Base-by-base conservation (phyloP, 2,329 filamentous ascomycete species). In the Epichloe amarillans region DNA sequence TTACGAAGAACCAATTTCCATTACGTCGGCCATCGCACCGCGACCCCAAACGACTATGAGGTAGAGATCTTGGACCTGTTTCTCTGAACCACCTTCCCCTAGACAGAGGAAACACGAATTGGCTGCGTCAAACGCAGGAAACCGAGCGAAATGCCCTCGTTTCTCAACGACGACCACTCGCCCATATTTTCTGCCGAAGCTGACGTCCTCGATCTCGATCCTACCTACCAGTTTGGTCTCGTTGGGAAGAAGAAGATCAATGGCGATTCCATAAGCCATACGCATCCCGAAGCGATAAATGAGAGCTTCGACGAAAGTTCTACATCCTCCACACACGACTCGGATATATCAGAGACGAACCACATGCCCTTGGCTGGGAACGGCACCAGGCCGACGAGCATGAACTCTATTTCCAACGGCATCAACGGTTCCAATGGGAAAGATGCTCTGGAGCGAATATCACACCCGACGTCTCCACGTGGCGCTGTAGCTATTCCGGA, bases 351-450 rank as follows among this genome's bases (percentile, higher is more conserved):
- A 57, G 75, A 72, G 59, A 62, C 65, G 44, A 65, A 64, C 54
- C 66, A 65, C 43, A 63, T 65, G 56, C 70, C 66, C 57, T 62
- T 69, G 64, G 69, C 72, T 67, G 73, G 69, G 57, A 66, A 64
- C 60, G 59, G 57, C 47, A 69, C 68, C 53, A 62, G 64, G 45
- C 66, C 68, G 5, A 75, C 78, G 61, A 82, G 75, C 66, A 77
- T 82, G 68, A 77, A 72, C 64, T 74, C 78, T 38, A 61, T 79
- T 61, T 73, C 76, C 57, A 82, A 83, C 62, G 78, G 75, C 56
- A 72, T 71, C 58, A 69, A 72, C 52, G 61, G 62, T 54, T 64
- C 65, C 51, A 62, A 60, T 53, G 60, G 61, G n/a, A 49, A 55
- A 40, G 58, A 57, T 52, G 54, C 53, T 60, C 66, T 51, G 48